Base-by-base conservation (phyloP, 139 green algal species). In the Chlorella sp. region DNA sequence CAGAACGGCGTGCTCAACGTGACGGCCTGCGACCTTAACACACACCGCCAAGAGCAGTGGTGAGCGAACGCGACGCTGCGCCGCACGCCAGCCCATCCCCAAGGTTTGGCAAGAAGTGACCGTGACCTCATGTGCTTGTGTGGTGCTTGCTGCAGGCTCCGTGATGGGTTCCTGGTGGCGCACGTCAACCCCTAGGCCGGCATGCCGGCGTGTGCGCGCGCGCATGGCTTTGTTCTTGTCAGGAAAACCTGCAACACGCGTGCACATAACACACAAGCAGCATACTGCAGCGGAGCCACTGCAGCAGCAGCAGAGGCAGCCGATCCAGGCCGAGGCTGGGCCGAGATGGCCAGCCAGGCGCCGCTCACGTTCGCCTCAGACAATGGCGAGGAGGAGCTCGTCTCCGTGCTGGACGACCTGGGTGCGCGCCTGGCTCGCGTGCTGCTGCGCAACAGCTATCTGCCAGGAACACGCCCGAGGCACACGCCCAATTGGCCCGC, bases 31-130 rank as follows among this genome's bases (percentile, higher is more conserved):
- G 86, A 91, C 62, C 67, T 84, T 49, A 76, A 88, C 74, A 77
- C 70, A 0, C 61, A 78, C 17, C 73, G 83, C 23, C 83, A 89
- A 49, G 76, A 90, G 72, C 61, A 85, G 70, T 90, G 85, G 85
- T 74, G 74, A 62, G 31, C 42, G 75, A 26, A 67, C 0, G 30
- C 30, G 69, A 55, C 17, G 17, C 10, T 55, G 42, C 42, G 10
- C 42, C 17, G 42, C 42, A 55, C 17, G 10, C 10, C 42, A 55
- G 42, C 10, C 10, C 10, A 55, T 17, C 10, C 42, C 42, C 42
- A n/a, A n/a, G n/a, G n/a, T n/a, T n/a, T n/a, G n/a, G n/a, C n/a
- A n/a, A n/a, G n/a, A n/a, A n/a, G n/a, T n/a, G n/a, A n/a, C n/a
- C n/a, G n/a, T n/a, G n/a, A n/a, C n/a, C n/a, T n/a, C n/a, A n/a